A percentile compares a stretch with the other conserved stretches of the same genome.
These are phyloP conservation scores for Phytophthora palmivora DNA, from an alignment of 352 stramenopile genomes.

Conservation along the genomic window DNA sequence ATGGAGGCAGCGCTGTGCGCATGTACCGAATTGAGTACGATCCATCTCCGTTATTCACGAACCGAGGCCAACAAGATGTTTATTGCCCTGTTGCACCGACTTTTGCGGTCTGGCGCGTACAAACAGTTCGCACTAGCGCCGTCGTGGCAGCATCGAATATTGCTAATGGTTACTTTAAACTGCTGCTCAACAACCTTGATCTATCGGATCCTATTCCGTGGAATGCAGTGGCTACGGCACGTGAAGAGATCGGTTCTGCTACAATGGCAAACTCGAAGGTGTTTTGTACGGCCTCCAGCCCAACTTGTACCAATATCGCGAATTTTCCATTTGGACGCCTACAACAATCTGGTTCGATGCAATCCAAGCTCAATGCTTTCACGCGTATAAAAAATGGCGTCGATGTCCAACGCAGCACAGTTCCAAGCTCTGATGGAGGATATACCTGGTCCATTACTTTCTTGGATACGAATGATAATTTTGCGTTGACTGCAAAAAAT, in stretches of 20 bases:
- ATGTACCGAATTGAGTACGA: conserved; percentile 89
- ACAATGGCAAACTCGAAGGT: conserved; percentile 46
- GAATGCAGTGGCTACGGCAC: conserved; percentile 88
- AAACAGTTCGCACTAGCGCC: conserved; percentile 41
- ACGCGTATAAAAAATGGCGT: conserved; percentile 60
- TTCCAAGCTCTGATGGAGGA: conserved; percentile 45
- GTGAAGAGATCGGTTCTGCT: conserved; percentile 76
- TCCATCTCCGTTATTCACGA: conserved; percentile 70
- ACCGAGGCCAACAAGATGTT: conserved; percentile 65
- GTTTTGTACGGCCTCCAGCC: conserved; percentile 54
- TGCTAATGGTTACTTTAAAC: conserved; percentile 58
- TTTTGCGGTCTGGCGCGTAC: conserved; percentile 65
- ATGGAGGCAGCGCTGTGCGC: conserved; percentile 68
- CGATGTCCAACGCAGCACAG: conserved; percentile 71
- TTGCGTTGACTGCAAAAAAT: conserved; percentile 50
- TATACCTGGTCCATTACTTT: conserved; percentile 94
- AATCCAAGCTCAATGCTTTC: conserved; percentile 76
- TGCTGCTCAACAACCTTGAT: conserved; percentile 54
- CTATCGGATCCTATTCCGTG: conserved; percentile 90
- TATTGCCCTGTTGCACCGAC: conserved; percentile 71
- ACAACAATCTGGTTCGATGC: conserved; percentile 69
- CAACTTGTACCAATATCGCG: conserved; percentile 46
- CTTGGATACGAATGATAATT: conserved; percentile 87
- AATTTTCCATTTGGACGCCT: conserved; percentile 36
- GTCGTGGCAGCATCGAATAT: conserved; percentile 38